Conservation (phyloP, 129 eudicot genomes). For the Flaveria sonorensis region DNA sequence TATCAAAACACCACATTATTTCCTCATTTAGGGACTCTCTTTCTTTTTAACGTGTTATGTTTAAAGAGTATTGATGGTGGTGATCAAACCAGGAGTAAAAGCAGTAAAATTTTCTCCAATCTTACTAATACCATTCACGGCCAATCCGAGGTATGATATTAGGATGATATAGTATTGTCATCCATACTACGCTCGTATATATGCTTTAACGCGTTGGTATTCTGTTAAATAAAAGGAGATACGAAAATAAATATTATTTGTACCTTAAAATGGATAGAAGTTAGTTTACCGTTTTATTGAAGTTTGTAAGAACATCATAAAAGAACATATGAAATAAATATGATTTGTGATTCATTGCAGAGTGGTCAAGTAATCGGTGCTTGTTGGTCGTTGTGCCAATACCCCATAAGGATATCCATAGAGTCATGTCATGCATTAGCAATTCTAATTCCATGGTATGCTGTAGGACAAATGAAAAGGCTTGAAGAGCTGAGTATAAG, state of each 20-base stretch:
- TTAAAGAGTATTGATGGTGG: constrained; percentile 7
- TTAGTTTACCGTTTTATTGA: not conserved
- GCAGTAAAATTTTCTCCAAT: not conserved
- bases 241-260: not conserved
- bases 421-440: not conserved
- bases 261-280: not conserved
- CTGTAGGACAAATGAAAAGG: not conserved
- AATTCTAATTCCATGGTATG: not conserved
- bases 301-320: not conserved
- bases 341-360: not conserved
- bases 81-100: not conserved
- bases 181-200: not conserved
- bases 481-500: not conserved
- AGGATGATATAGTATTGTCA: not conserved
- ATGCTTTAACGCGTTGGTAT: not conserved
- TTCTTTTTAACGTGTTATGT: accelerated
- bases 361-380: not conserved
- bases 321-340: not conserved
- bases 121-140: not conserved
- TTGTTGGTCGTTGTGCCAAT: not conserved
- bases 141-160: not conserved
- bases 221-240: too few species aligned
- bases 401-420: not conserved
- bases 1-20: not conserved
- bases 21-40: not conserved